Percentiles rank a stretch among this genome's conserved stretches.
phyloP scores from a whole-genome alignment of 2,329 filamentous ascomycete species.

The Epichloe hybrida region DNA sequence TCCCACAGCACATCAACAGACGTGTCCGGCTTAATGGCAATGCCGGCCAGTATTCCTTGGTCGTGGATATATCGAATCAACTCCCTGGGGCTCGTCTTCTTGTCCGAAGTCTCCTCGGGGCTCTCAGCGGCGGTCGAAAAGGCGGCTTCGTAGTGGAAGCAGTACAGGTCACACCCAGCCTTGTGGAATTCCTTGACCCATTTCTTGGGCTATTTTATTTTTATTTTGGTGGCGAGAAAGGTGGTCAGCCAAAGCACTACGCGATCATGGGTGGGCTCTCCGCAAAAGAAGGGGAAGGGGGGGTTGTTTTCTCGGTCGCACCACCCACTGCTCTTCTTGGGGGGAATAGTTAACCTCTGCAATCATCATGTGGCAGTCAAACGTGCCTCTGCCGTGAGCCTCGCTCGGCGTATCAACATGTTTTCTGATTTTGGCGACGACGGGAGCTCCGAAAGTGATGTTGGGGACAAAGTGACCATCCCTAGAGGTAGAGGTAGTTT shows the following conservation, averaged over 20 bases:
- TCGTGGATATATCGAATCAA: constrained; percentile 86
- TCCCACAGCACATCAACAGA: constrained; percentile 86
- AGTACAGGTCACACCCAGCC: constrained; percentile 95
- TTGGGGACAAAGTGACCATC: constrained; percentile 98
- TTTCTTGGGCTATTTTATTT: constrained; percentile 79
- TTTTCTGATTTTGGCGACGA: constrained; percentile 83
- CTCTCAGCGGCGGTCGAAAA: constrained; percentile 74
- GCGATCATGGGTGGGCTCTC: too few relatives aligned
- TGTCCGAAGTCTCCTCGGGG: constrained; percentile 54
- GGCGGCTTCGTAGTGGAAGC: constrained; percentile 98
- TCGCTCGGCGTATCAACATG: constrained; percentile 66
- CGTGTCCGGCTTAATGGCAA: constrained; percentile 91
- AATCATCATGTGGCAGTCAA: constrained; percentile 99
- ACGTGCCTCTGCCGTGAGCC: constrained; percentile 70
- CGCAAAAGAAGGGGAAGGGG: too few relatives aligned
- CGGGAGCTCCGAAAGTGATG: constrained; percentile 89
- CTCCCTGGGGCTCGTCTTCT: constrained; percentile 68
- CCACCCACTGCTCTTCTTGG: background rate
- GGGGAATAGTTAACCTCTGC: constrained; percentile 56
- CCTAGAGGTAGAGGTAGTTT: constrained; percentile 33
- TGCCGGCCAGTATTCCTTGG: constrained; percentile 75
- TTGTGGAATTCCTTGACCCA: constrained; percentile 94
- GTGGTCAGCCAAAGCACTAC: too few relatives aligned
- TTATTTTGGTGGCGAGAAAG: too few relatives aligned
- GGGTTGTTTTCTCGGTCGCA: background rate